Evolutionary conservation across 352 stramenopile genomes (phyloP), one percentile per base, ranked within the genome.

Genomic region (Sclerospora graminicola): DNA sequence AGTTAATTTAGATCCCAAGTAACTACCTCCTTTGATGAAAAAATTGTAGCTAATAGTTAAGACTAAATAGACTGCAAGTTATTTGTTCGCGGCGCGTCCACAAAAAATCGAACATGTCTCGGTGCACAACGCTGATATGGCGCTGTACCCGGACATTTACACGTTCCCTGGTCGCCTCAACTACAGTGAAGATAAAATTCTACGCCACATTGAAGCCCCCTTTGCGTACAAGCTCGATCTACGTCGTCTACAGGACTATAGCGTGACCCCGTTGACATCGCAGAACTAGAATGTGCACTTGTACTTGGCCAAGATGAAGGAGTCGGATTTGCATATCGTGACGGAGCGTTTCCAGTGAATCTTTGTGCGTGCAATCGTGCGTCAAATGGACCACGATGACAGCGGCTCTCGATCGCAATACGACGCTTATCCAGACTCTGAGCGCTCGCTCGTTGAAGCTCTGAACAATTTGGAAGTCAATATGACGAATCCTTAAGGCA

Each of bases 181-280:
- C 26, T 99, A 97, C 70, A 86, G 84, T 29, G 97, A 99, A 78
- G 96, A 99, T 68, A 78, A 88, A 44, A 87, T 99, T 26, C 97
- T 98, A 58, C 83, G 97, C 28, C 81, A 99, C 74, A 98, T 99
- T 53, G 96, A 99, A 63, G 95, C 96, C 4, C 94, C 93, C 18
- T 75, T 97, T 14, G 95, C 94, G 4, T 98, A 98, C 71, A 96
- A 98, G 71, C 82, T 99, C n/a, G 96, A 99, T 54, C 78, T 99
- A 59, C 73, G 81, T 45, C 87, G 96, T 42, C 69, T 99, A 10
- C 73, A 89, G 37, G 99, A 99, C 71, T 99, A 99, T 75, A 95
- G 73, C 50, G 88, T 99, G 0, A 79, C 65, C 30, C 85, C 94
- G 23, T 68, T 98, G n/a, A 78, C 82, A 19, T 89, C 83, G 5